Evolutionary conservation across 371 early-diverging fungal species (phyloP).

Genomic region (Syncephalis fuscata): DNA sequence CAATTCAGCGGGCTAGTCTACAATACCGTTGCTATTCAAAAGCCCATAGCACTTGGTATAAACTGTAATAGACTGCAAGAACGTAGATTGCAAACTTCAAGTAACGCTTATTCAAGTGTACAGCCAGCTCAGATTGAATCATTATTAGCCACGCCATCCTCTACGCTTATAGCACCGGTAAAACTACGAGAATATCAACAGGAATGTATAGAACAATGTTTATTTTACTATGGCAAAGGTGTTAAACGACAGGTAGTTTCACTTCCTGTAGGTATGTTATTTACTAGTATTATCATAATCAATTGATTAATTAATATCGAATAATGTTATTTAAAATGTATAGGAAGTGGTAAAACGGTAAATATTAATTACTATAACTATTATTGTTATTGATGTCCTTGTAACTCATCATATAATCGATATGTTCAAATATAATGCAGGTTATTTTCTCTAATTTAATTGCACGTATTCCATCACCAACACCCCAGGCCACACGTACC

Average conservation of each 20-base stretch:
- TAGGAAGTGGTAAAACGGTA: slow-evolving; percentile 84
- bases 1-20: no score
- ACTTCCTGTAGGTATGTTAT: slow-evolving; percentile 45
- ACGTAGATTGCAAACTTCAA: no score
- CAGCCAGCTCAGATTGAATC: no score
- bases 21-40: no score
- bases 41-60: no score
- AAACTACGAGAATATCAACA: slow-evolving; percentile 50
- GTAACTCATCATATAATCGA: neutral
- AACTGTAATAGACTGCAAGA: no score
- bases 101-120: no score
- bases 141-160: no score
- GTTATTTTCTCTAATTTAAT: slow-evolving; percentile 74
- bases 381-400: no score
- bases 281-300: neutral
- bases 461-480: slow-evolving; percentile 37
- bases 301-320: slow-evolving; percentile 3
- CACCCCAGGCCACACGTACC: slow-evolving; percentile 45
- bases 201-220: slow-evolving; percentile 54
- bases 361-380: no score
- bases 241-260: slow-evolving; percentile 56
- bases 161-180: no score
- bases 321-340: slow-evolving; percentile 4
- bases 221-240: slow-evolving; percentile 29
- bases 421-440: slow-evolving; percentile 11